Conservation (phyloP, 441 rosid genomes). For the Biscutella laevigata region DNA sequence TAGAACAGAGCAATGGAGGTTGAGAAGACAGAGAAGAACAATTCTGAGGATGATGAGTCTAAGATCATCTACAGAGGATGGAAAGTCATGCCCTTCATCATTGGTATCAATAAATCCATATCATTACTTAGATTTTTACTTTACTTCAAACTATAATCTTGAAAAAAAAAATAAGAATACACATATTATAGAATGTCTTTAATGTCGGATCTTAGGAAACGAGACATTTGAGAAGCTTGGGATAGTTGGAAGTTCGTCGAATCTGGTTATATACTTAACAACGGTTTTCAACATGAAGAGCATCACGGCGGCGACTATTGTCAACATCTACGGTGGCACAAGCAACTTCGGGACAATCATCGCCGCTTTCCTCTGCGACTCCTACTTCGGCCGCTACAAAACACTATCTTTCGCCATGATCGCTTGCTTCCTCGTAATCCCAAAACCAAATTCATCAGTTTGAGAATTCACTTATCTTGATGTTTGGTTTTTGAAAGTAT, state of each 20-base stretch:
- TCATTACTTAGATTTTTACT: background rate
- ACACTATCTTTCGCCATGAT: constrained; percentile 47
- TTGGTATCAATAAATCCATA: constrained; percentile 29
- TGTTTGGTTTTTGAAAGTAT: background rate
- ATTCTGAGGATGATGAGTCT: constrained; percentile 22
- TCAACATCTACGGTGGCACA: constrained; percentile 57
- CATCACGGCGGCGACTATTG: constrained; percentile 48
- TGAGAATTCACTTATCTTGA: background rate
- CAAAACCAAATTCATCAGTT: background rate
- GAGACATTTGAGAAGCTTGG: constrained; percentile 74
- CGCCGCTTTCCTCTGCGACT: constrained; percentile 60
- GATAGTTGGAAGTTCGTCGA: constrained; percentile 48
- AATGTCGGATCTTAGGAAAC: constrained; percentile 44
- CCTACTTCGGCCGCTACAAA: constrained; percentile 65
- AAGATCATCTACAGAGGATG: constrained; percentile 44
- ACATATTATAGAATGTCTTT: too few relatives aligned
- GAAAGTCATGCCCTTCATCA: constrained; percentile 59
- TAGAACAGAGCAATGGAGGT: constrained; percentile 23
- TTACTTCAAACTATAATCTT: background rate
- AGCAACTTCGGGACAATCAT: constrained; percentile 48
- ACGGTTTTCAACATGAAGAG: constrained; percentile 58
- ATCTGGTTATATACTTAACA: constrained; percentile 54
- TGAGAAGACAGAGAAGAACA: constrained; percentile 27
- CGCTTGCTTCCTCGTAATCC: constrained; percentile 47
- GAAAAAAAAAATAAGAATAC: background rate